These are phyloP conservation scores for Leishmania major DNA, from an alignment of 208 protist species.

Conservation along the genomic window DNA sequence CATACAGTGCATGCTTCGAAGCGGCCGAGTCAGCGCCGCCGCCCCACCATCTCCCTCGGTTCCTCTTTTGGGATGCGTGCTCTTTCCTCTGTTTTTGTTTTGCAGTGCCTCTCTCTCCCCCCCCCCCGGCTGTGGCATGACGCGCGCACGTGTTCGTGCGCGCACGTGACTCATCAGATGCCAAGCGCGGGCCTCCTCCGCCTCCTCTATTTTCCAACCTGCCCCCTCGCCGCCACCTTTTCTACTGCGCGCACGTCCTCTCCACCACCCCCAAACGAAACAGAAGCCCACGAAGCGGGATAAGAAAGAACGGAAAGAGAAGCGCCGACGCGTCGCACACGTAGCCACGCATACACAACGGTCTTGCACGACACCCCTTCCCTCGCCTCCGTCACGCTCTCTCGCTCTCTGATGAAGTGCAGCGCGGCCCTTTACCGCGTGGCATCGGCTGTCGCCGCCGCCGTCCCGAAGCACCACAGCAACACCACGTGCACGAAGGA, in stretches of 20 bases:
- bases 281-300: not conserved
- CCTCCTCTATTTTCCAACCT: not conserved
- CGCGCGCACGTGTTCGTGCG: not conserved
- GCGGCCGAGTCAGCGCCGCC: not conserved
- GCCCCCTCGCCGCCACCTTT: not conserved
- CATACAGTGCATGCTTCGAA: not conserved
- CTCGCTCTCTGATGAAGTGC: slow-evolving; percentile 19
- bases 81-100: not conserved
- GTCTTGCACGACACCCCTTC: not conserved
- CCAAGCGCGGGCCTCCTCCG: not conserved
- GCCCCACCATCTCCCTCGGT: not conserved
- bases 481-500: slow-evolving; percentile 45
- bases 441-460: slow-evolving; percentile 16
- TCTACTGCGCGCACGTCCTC: not conserved
- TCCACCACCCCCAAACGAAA: no score
- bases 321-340: not conserved
- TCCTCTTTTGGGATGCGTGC: not conserved
- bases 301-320: not conserved
- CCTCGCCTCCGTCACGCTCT: not conserved
- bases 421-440: slow-evolving; percentile 8
- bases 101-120: no score
- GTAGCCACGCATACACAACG: not conserved
- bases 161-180: not conserved
- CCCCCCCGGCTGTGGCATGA: not conserved
- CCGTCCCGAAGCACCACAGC: slow-evolving; percentile 44